A percentile compares a stretch with the other conserved stretches of the same genome.
phyloP scores from a whole-genome alignment of 2,329 filamentous ascomycete genomes.

The Pyricularia sp. region DNA sequence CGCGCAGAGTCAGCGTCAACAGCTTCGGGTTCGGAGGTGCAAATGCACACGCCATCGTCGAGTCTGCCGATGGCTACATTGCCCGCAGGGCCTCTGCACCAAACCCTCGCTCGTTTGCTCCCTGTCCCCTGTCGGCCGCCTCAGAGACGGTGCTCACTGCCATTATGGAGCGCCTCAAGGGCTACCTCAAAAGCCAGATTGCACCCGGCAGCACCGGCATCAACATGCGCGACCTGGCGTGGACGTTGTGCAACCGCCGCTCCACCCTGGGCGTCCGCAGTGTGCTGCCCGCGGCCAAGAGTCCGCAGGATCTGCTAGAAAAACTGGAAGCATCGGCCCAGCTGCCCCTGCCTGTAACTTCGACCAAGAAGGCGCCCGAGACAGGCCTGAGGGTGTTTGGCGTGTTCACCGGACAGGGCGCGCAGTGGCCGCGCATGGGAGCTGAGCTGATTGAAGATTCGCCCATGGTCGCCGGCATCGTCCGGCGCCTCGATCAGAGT shows the following conservation, averaged over 20 bases:
- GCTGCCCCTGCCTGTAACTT: neutral
- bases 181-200: neutral
- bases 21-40: slow-evolving; percentile 18
- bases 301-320: neutral
- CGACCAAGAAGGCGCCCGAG: slow-evolving; percentile 4
- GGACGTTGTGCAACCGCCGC: neutral
- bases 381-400: slow-evolving; percentile 6
- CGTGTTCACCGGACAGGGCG: slow-evolving; percentile 17
- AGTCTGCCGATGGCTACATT: neutral
- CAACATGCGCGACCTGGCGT: neutral
- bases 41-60: slow-evolving; percentile 18
- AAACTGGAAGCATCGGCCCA: neutral
- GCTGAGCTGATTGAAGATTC: slow-evolving; percentile 3
- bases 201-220: neutral
- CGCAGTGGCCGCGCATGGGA: slow-evolving; percentile 14
- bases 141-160: neutral
- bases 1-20: slow-evolving; percentile 11
- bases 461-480: neutral
- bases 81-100: neutral
- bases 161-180: neutral
- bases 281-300: neutral
- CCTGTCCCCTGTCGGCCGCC: neutral
- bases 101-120: neutral
- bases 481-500: neutral
- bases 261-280: neutral